Base-by-base conservation (phyloP, 257 asterid species). In the Forsythia suspensa region DNA sequence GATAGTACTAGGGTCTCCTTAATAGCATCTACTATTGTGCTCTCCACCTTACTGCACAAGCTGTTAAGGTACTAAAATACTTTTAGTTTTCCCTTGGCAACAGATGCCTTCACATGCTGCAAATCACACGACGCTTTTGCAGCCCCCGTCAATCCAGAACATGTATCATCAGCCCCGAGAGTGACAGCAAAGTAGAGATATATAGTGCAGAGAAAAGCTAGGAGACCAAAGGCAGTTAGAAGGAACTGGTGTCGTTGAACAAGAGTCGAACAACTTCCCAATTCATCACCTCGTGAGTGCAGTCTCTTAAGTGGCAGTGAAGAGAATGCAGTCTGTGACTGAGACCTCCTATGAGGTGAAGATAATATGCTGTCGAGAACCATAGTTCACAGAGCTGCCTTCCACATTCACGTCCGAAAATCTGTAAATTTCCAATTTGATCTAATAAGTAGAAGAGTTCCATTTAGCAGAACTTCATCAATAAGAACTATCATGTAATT, bases 131-230 rank as follows among this genome's bases (percentile, higher is more conserved):
- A 41, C 4, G 83, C 89, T 83, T 88, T 89, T 70, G 79, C 81
- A 24, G 88, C 70, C 18, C 92, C 92, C 0, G 76, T 51, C 84
- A 90, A 79, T 37, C 85, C 90, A 41, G 87, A 86, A 77, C 97
- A 92, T 1, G 86, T 77, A 80, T 86, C 83, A n/a, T 68, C 59
- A 0, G 80, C 75, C 4, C 91, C 92, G 15, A 92, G 85, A 71
- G 96, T 92, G 79, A 90, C 88, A 1, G 96, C 96, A 80, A 92
- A 92, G 89, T 92, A 92, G 21, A 92, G 96, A 89, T 92, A 92
- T 70, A 90, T 43, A 9, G 90, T 86, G 91, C 94, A 92, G 13
- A 92, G 82, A 69, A 89, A 84, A 0, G 89, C 80, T 24, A 92
- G 89, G 76, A 92, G 90, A 78, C 65, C 83, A 71, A 89, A 90